Conservation (phyloP, 2,329 filamentous ascomycete genomes). For the Colletotrichum sublineola region DNA sequence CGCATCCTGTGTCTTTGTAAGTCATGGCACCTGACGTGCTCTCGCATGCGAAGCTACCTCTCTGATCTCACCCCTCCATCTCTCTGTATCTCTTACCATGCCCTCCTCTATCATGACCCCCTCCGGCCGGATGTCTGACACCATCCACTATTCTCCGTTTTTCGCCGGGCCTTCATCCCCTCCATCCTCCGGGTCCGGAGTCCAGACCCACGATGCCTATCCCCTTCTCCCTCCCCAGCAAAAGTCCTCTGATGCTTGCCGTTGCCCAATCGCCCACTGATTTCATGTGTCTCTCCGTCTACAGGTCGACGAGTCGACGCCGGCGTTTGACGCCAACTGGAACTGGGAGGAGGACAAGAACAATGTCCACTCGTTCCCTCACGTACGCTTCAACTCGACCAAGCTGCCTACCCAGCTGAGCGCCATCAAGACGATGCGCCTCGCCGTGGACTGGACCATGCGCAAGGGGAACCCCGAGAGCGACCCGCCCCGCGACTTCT, state of each 20-base stretch:
- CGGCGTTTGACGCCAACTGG: slow-evolving; percentile 52
- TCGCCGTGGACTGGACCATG: slow-evolving; percentile 50
- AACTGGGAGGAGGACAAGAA: slow-evolving; percentile 47
- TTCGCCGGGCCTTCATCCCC: background rate
- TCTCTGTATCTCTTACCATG: background rate
- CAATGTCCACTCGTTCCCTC: slow-evolving; percentile 51
- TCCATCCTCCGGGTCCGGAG: background rate
- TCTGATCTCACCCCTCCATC: background rate
- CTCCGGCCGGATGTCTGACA: background rate
- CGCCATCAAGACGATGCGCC: slow-evolving; percentile 47
- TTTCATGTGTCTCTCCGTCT: background rate
- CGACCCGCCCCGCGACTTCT: slow-evolving; percentile 43
- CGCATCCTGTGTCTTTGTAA: slow-evolving; percentile 50
- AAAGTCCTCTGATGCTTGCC: background rate
- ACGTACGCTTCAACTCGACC: slow-evolving; percentile 49
- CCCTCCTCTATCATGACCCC: background rate
- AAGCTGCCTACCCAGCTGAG: slow-evolving; percentile 47
- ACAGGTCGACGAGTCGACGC: slow-evolving; percentile 47
- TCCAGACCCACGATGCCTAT: background rate
- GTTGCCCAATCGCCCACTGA: background rate
- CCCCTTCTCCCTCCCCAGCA: background rate
- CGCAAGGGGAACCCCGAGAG: slow-evolving; percentile 45
- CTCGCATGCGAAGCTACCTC: background rate
- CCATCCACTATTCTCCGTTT: background rate
- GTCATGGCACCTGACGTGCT: slow-evolving; percentile 36